Conservation (phyloP, 2,329 filamentous ascomycete genomes). For the Aureobasidium subglaciale region DNA sequence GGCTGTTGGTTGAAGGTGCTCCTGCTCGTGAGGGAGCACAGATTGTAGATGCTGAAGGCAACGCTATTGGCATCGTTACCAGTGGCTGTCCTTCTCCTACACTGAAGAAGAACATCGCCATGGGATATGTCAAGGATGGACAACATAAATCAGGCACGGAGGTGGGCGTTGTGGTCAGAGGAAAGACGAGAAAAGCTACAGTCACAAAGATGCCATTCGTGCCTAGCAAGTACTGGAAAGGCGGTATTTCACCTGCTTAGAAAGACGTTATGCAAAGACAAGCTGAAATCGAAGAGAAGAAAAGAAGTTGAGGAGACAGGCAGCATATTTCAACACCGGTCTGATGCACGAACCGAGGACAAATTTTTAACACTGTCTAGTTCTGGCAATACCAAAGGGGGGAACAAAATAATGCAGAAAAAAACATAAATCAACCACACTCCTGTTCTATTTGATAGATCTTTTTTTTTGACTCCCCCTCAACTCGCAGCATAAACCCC, state of each 20-base stretch:
- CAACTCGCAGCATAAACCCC: too few species aligned
- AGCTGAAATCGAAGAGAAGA: background rate
- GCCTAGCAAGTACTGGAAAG: conserved; percentile 65
- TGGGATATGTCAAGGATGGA: conserved; percentile 82
- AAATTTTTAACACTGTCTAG: too few species aligned
- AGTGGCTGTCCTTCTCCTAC: conserved; percentile 86
- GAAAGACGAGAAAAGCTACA: conserved; percentile 64
- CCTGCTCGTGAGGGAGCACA: conserved; percentile 85
- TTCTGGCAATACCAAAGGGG: too few species aligned
- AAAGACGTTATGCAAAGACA: background rate
- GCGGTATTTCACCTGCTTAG: conserved; percentile 19
- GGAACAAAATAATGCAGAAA: too few species aligned
- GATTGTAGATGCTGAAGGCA: conserved; percentile 58
- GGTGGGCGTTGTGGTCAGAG: conserved; percentile 68
- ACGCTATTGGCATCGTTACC: conserved; percentile 72
- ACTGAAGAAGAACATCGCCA: conserved; percentile 84
- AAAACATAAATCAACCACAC: too few species aligned
- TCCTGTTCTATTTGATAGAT: too few species aligned
- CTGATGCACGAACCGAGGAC: too few species aligned
- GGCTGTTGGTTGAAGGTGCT: conserved; percentile 74
- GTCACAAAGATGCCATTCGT: conserved; percentile 89
- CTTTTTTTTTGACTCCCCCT: too few species aligned
- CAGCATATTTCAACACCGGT: background rate
- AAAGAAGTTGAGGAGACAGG: background rate
- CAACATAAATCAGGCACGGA: conserved; percentile 79